Evolutionary conservation across 345 rosid genomes (phyloP).

Genomic region (Clarkia xantiana): DNA sequence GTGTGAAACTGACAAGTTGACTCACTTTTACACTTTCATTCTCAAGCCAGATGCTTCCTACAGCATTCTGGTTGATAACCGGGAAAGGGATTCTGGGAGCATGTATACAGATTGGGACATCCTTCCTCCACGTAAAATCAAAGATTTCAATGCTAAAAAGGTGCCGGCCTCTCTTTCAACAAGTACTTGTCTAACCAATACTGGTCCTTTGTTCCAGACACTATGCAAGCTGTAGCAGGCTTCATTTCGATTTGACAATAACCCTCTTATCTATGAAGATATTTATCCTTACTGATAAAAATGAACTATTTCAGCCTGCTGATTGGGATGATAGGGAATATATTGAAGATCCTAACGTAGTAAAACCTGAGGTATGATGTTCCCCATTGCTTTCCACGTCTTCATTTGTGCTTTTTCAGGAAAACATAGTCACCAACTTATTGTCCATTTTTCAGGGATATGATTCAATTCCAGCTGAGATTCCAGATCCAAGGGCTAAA

Average conservation of each 20-base stretch:
- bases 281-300: no score
- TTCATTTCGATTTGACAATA: no score
- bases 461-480: conserved; percentile 42
- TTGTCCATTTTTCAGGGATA: conserved; percentile 33
- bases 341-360: conserved; percentile 67
- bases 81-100: conserved; percentile 84
- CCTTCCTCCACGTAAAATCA: conserved; percentile 79
- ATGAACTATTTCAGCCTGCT: conserved; percentile 36
- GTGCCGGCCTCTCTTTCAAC: conserved; percentile 16
- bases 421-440: conserved; percentile 3
- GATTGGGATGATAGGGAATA: conserved; percentile 93
- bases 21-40: conserved; percentile 87
- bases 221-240: no score
- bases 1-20: conserved; percentile 88
- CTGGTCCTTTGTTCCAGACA: no score
- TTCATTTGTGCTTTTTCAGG: not conserved
- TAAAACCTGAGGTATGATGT: conserved; percentile 59
- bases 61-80: conserved; percentile 67
- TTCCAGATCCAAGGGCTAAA: conserved; percentile 55
- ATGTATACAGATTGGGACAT: conserved; percentile 93
- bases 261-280: no score
- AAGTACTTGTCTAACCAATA: no score
- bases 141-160: conserved; percentile 64
- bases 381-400: not conserved
- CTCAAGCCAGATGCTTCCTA: conserved; percentile 87